Evolutionary conservation across 106 monocot species (phyloP), one percentile per base, ranked within the genome.

Genomic region (Dendrobium nobile): DNA sequence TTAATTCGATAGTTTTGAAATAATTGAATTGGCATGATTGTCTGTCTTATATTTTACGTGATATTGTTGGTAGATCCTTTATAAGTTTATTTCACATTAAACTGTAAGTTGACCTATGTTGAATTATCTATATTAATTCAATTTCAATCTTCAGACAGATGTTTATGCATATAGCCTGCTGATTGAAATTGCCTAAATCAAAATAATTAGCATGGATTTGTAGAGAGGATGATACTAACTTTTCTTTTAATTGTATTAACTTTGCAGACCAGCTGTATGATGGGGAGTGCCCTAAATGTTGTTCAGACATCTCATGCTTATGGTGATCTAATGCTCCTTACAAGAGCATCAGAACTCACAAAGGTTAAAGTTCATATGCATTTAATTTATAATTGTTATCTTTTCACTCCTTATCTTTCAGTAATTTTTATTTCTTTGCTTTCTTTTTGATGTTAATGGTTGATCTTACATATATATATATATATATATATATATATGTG

Each of bases 251-350:
- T 76, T 76, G 3, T 15, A 27, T 51, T n/a, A 24, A 77, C 64
- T 84, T 81, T 88, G 80, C 95, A 99, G 99, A 93, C 99, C 54
- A 82, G 93, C 59, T 87, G 83, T 86, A 85, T 82, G 16, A 95
- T 99, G 85, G 90, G 92, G 51, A 80, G 68, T 28, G 90, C 93
- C 72, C 92, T 99, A 72, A 95, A 99, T 89, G 93, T 88, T 82
- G 78, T 91, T 45, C 99, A 89, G 80, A 93, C 95, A 82, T 87
- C 82, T 73, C 85, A 95, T 86, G 88, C 99, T 79, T 99, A 88
- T 90, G 95, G 86, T 40, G 99, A 99, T 90, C 3, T 88, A 79
- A 85, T 99, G 90, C 88, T 99, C 84, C 55, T 91, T 13, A 82
- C 90, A 47, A 91, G 79, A 90, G 99, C 93, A 82, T 82, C 87